These are phyloP conservation scores for Dillenia suffruticosa DNA, from an alignment of 164 flowering plant genomes.

Conservation along the genomic window DNA sequence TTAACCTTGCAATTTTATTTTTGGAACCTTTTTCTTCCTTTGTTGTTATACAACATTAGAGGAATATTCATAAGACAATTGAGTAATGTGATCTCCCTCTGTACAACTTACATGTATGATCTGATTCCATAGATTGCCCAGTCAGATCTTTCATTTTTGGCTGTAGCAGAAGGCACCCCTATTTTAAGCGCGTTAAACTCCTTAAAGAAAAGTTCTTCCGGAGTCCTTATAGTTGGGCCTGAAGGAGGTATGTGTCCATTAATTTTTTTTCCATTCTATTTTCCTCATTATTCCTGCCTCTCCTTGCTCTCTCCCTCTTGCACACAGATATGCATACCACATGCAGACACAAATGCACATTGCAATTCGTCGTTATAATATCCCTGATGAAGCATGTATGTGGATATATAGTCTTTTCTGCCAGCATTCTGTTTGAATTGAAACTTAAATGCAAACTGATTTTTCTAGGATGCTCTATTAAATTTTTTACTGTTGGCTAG, in stretches of 20 bases:
- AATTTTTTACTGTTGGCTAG: no score
- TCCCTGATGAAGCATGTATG: no score
- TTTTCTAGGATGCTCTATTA: no score
- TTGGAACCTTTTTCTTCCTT: no score
- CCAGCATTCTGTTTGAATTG: no score
- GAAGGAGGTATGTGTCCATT: slow-evolving; percentile 77
- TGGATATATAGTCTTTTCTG: no score
- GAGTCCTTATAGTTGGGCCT: slow-evolving; percentile 77
- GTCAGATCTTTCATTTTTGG: slow-evolving; percentile 70
- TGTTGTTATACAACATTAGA: no score
- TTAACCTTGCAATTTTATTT: no score
- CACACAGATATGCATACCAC: neutral
- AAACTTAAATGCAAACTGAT: no score
- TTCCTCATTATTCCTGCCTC: neutral
- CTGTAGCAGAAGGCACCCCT: slow-evolving; percentile 76
- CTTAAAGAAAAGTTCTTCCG: slow-evolving; percentile 34
- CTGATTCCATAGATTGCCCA: slow-evolving; percentile 45
- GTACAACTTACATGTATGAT: neutral
- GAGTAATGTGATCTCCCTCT: neutral
- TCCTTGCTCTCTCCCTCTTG: slow-evolving; percentile 3
- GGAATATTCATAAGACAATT: no score
- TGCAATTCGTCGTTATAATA: no score
- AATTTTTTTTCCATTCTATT: neutral
- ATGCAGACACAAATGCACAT: neutral
- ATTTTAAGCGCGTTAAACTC: slow-evolving; percentile 43